Conservation (phyloP, 805 yeast species). For the Candida broadrunensis region DNA sequence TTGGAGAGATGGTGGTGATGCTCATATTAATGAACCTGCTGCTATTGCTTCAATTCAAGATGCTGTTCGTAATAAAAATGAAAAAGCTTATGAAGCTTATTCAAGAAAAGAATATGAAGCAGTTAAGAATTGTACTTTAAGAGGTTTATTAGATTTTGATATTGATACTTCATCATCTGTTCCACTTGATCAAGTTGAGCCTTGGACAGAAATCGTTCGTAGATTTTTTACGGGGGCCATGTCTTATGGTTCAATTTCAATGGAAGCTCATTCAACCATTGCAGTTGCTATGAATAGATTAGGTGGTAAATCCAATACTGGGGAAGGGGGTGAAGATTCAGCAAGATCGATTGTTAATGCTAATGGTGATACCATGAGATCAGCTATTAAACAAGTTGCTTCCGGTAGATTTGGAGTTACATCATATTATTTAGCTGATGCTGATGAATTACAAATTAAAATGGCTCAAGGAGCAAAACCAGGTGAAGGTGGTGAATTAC, state of each 20-base stretch:
- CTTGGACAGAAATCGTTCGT: conserved; percentile 98
- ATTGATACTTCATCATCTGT: conserved; percentile 67
- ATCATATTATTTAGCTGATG: conserved; percentile 88
- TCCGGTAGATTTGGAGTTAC: conserved; percentile 99
- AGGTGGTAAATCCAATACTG: conserved; percentile 97
- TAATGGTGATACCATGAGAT: conserved; percentile 96
- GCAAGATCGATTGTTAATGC: conserved; percentile 77
- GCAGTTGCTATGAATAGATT: conserved; percentile 98
- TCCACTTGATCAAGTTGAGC: conserved; percentile 97
- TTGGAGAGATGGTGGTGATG: conserved; percentile 98
- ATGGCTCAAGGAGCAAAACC: conserved; percentile 99
- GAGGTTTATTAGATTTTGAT: conserved; percentile 93
- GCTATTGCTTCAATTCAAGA: conserved; percentile 96
- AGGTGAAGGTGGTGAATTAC: conserved; percentile 99
- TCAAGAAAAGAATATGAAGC: conserved; percentile 89
- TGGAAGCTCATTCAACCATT: conserved; percentile 96
- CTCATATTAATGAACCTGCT: conserved; percentile 90
- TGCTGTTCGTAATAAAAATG: conserved; percentile 97
- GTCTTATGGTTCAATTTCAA: conserved; percentile 98
- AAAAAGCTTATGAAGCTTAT: conserved; percentile 86
- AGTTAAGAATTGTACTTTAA: conserved; percentile 84
- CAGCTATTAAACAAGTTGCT: conserved; percentile 97
- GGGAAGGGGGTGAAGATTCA: conserved; percentile 99
- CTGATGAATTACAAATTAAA: conserved; percentile 96
- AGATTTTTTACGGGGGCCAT: conserved; percentile 99